Base-by-base conservation (phyloP, 176 grass and related monocot genomes). In the Bolboschoenus planiculmis region DNA sequence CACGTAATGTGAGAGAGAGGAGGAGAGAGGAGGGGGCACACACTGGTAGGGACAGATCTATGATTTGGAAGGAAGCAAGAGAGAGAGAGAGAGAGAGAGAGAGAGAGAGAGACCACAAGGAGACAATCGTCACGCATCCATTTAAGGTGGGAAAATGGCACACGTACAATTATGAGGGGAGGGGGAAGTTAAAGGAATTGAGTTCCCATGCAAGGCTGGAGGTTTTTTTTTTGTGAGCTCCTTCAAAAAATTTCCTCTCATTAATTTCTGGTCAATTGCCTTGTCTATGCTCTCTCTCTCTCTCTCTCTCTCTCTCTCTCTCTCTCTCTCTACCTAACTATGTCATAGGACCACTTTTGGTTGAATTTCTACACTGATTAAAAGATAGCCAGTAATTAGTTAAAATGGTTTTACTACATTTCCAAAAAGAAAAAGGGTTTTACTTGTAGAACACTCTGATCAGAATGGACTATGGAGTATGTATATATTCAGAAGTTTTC, bases 51-150 rank as follows among this genome's bases (percentile, higher is more conserved):
- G 75, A 79, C 75, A 78, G 47, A 79, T 79, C 75, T 79, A 79
- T 79, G 51, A 79, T 53, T 79, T 79, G 75, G n/a, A 79, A 54
- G 8, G 15, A 40, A 16, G 37, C 20, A 30, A 57, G 13, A 23
- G 71, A 71, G 33, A 72, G 35, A 14, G 36, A n/a, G 50, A 53
- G 64, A 42, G 15, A 56, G 35, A 61, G 78, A 29, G 48, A 78
- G 8, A 3, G 24, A 54, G 44, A 13, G 3, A 30, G 70, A 76
- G 72, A 77, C 72, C 46, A 77, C 72, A 53, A 33, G 78, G 80
- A 82, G 80, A 82, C 80, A 82, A 66, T 42, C 37, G 80, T 82
- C 80, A 82, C 80, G 80, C 39, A 82, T 62, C 47, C 80, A 82
- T 82, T 82, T 63, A 82, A 82, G 60, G 37, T 47, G 60, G 24